A percentile compares a stretch with the other conserved stretches of the same genome.
These are phyloP conservation scores for Akebia trifoliata DNA, from an alignment of 164 flowering plant genomes.

Conservation along the genomic window DNA sequence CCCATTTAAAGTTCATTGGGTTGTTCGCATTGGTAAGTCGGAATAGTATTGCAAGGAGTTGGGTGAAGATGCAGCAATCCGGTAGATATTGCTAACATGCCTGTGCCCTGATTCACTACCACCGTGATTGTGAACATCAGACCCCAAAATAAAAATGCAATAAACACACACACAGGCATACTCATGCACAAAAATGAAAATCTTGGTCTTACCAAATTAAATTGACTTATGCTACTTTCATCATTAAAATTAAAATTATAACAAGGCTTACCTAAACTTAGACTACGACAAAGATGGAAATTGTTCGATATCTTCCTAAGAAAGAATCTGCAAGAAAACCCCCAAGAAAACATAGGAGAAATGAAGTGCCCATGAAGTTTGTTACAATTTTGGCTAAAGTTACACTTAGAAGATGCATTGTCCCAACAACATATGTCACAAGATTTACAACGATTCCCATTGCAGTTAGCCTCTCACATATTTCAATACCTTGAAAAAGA, in stretches of 20 bases:
- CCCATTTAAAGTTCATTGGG: constrained; percentile 70
- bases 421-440: constrained; percentile 66
- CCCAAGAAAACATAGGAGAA: constrained; percentile 69
- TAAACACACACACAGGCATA: no score
- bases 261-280: constrained; percentile 52
- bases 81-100: constrained; percentile 43
- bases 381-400: constrained; percentile 68
- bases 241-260: no score
- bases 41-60: constrained; percentile 37
- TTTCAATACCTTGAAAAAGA: constrained; percentile 5
- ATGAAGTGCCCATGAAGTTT: constrained; percentile 72
- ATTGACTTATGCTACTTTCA: no score
- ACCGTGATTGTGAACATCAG: no score
- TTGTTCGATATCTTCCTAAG: constrained; percentile 67
- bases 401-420: constrained; percentile 74
- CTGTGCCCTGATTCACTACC: constrained; percentile 68
- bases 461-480: constrained; percentile 64
- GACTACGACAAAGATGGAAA: constrained; percentile 50
- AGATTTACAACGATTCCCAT: constrained; percentile 90
- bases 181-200: no score
- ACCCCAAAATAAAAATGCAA: no score
- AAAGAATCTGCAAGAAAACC: constrained; percentile 85
- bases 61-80: constrained; percentile 59
- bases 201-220: no score
- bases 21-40: constrained; percentile 27